These are phyloP conservation scores for Trichoderma oligosporum DNA, from an alignment of 2,329 filamentous ascomycete genomes.

Conservation along the genomic window DNA sequence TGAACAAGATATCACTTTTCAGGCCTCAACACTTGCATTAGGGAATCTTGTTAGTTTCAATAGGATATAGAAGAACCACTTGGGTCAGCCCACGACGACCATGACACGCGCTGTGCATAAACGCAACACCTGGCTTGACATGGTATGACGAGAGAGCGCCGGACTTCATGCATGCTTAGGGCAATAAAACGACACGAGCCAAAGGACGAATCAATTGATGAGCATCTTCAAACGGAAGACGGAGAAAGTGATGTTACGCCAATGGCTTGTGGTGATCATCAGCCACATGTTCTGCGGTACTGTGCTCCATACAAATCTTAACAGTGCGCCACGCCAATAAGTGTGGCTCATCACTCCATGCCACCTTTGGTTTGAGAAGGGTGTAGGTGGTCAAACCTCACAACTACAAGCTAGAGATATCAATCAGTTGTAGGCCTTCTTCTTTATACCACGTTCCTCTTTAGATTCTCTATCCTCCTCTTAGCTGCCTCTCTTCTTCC, in stretches of 20 bases:
- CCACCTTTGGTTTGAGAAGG: slow-evolving; percentile 18
- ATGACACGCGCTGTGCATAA: background rate
- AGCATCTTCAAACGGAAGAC: background rate
- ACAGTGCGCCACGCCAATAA: slow-evolving; percentile 1
- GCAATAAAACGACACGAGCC: background rate
- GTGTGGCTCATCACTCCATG: slow-evolving; percentile 16
- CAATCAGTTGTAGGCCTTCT: background rate
- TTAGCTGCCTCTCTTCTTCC: background rate
- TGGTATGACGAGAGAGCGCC: slow-evolving; percentile 5
- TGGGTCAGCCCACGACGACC: background rate
- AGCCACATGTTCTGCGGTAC: slow-evolving; percentile 8
- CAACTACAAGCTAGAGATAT: slow-evolving; percentile 7
- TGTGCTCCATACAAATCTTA: too few species aligned
- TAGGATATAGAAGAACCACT: background rate
- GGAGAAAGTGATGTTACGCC: slow-evolving; percentile 15
- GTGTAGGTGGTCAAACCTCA: slow-evolving; percentile 18
- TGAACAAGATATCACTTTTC: background rate
- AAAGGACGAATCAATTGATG: slow-evolving; percentile 6
- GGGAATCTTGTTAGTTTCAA: background rate
- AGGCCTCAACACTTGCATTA: slow-evolving; percentile 15
- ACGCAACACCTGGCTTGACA: background rate
- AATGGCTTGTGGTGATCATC: background rate
- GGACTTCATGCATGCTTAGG: slow-evolving; percentile 17
- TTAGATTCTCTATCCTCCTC: slow-evolving; percentile 1
- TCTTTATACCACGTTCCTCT: slow-evolving; percentile 5